Conservation (phyloP, 2,329 filamentous ascomycete genomes). For the Aspergillus alliaceus region DNA sequence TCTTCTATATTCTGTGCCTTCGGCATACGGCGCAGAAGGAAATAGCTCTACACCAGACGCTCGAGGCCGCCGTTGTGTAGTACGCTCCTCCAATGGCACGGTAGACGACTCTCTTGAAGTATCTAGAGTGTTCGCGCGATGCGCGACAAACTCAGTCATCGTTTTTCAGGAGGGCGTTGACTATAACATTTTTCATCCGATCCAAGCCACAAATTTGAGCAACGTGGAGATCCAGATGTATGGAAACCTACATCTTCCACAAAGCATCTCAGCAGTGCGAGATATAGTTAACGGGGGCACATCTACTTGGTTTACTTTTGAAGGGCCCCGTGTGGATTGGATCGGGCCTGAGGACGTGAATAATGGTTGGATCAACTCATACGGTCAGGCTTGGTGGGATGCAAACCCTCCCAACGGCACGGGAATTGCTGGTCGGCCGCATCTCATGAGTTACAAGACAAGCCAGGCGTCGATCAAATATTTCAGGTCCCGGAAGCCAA, state of each 20-base stretch:
- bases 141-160: constrained; percentile 33
- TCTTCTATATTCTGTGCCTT: neutral
- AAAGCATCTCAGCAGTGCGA: constrained; percentile 41
- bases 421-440: constrained; percentile 41
- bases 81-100: constrained; percentile 36
- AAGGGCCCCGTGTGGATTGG: constrained; percentile 22
- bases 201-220: constrained; percentile 40
- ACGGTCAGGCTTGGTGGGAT: constrained; percentile 50
- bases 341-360: constrained; percentile 36
- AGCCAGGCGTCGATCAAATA: constrained; percentile 38
- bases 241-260: constrained; percentile 47
- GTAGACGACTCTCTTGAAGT: constrained; percentile 44
- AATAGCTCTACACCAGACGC: neutral
- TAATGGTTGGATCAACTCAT: constrained; percentile 48
- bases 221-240: constrained; percentile 45
- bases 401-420: constrained; percentile 41
- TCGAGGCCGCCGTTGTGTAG: constrained; percentile 17
- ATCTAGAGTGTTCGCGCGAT: constrained; percentile 36
- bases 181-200: constrained; percentile 45
- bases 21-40: neutral
- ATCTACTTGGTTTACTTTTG: constrained; percentile 40
- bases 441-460: constrained; percentile 42
- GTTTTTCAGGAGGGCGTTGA: constrained; percentile 42
- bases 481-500: constrained; percentile 47
- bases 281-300: constrained; percentile 34